Conservation (phyloP, 2,329 filamentous ascomycete species). For the Aspergillus intermedius region DNA sequence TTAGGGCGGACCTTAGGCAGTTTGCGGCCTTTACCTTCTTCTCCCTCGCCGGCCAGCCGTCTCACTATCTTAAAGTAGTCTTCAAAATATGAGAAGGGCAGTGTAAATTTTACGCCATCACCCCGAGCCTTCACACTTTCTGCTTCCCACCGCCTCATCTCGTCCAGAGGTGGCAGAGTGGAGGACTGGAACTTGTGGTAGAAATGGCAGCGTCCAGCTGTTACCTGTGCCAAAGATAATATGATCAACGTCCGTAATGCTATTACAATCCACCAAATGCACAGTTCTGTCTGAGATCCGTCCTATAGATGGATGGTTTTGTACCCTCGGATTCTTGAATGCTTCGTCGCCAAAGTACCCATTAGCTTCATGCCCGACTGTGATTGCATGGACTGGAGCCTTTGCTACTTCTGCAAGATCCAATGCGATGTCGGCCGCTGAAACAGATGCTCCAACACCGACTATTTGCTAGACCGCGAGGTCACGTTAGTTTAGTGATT, state of each 20-base stretch:
- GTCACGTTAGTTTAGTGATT: not conserved
- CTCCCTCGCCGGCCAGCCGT: conserved; percentile 28
- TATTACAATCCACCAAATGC: not conserved
- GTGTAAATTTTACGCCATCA: conserved; percentile 36
- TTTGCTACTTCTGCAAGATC: not conserved
- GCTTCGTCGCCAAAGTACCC: not conserved
- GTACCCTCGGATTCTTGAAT: not conserved
- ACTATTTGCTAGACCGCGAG: not conserved
- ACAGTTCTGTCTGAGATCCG: not conserved
- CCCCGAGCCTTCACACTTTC: not conserved
- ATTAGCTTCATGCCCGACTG: not conserved
- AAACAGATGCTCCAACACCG: not conserved
- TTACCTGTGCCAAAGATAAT: conserved; percentile 60
- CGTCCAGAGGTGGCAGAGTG: not conserved
- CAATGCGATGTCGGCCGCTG: not conserved
- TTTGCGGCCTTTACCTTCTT: not conserved
- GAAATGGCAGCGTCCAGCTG: conserved; percentile 54
- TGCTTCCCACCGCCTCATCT: not conserved
- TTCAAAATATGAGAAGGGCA: conserved; percentile 54
- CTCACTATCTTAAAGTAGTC: conserved; percentile 52
- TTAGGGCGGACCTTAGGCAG: not conserved
- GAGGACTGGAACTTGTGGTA: conserved; percentile 37
- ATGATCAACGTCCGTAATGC: conserved; percentile 43
- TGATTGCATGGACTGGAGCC: not conserved
- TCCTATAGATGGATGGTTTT: not conserved